A percentile compares a stretch with the other conserved stretches of the same genome.
Conservation (phyloP, 2,329 filamentous ascomycete genomes). For the Furcasterigmium sp. region DNA sequence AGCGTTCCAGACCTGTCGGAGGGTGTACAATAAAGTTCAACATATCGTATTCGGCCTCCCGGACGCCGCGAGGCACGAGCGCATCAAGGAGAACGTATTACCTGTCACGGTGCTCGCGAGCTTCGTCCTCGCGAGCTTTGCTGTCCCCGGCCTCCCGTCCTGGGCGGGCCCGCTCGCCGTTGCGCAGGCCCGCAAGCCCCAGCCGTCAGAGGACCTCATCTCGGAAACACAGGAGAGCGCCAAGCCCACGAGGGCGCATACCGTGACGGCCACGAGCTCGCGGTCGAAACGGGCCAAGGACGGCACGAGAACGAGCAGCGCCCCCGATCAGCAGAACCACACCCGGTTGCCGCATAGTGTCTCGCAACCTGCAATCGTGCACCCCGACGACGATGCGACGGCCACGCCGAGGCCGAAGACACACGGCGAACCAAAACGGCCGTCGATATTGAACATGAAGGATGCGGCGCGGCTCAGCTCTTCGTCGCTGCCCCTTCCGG, state of each 20-base stretch:
- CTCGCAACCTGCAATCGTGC: slow-evolving; percentile 13
- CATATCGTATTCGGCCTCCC: slow-evolving; percentile 78
- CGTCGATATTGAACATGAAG: slow-evolving; percentile 46
- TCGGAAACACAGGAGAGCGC: slow-evolving; percentile 42
- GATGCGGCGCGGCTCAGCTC: slow-evolving; percentile 60
- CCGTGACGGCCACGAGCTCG: slow-evolving; percentile 48
- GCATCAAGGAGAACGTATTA: slow-evolving; percentile 75
- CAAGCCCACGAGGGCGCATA: slow-evolving; percentile 65
- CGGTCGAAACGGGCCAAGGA: slow-evolving; percentile 45
- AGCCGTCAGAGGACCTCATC: slow-evolving; percentile 56
- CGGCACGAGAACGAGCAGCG: slow-evolving; percentile 38
- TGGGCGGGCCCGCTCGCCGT: slow-evolving; percentile 78
- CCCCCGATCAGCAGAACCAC: slow-evolving; percentile 28
- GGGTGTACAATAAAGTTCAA: slow-evolving; percentile 85
- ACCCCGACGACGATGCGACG: neutral
- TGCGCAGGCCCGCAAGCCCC: slow-evolving; percentile 73
- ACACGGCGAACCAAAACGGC: slow-evolving; percentile 33
- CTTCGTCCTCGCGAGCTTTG: slow-evolving; percentile 72
- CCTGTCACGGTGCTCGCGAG: slow-evolving; percentile 78
- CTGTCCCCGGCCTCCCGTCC: slow-evolving; percentile 67
- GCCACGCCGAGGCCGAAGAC: slow-evolving; percentile 15
- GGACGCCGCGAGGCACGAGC: slow-evolving; percentile 63
- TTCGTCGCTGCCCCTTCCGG: slow-evolving; percentile 61
- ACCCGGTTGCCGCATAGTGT: neutral
- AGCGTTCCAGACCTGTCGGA: slow-evolving; percentile 74